Base-by-base conservation (phyloP, 2,329 filamentous ascomycete species). In the Biscogniauxia mediterranea region DNA sequence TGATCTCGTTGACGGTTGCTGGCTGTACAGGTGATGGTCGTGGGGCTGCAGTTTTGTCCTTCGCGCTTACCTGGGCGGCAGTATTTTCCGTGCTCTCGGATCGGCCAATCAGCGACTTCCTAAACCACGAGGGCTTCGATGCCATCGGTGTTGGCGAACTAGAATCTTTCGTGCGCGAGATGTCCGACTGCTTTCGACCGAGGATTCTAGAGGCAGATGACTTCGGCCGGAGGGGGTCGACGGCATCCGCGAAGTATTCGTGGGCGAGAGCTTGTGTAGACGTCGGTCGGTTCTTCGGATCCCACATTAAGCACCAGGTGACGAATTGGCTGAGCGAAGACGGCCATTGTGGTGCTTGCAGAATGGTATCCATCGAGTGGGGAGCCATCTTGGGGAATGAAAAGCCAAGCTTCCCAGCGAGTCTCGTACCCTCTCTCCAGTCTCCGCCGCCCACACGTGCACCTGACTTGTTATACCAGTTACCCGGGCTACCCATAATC, bases 381-480 rank as follows among this genome's bases (percentile, higher is more conserved):
- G 95, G 95, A 21, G 95, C 94, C 95, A 99, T 98, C 87, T 95
- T 98, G 62, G 95, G 95, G 79, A 99, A 99, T 0, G 95, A 97
- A 77, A 99, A 99, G 59, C 95, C 95, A 65, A 99, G 85, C 82
- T 98, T 98, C 69, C 95, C 92, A 60, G 95, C 95, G 61, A 99
- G 82, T 64, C 92, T 86, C 53, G 93, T 93, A 60, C 95, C 95
- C 61, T 99, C 95, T 71, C 93, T 92, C 95, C 95, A 99, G 69
- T 99, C 95, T 71, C 95, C 95, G 72, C 95, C 95, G 59, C 95
- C 95, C 26, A 99, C 91, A 67, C 89, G 90, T 25, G 83, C 82
- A 23, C 93, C 93, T 5, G 91, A 83, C 78, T 97, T 97, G 81
- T 91, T 97, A 75, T 96, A 95, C 95, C 95, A 99, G 78, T 94